Evolutionary conservation across 441 rosid species (phyloP), one percentile per base, ranked within the genome.

Genomic region (Erodium moschatum): DNA sequence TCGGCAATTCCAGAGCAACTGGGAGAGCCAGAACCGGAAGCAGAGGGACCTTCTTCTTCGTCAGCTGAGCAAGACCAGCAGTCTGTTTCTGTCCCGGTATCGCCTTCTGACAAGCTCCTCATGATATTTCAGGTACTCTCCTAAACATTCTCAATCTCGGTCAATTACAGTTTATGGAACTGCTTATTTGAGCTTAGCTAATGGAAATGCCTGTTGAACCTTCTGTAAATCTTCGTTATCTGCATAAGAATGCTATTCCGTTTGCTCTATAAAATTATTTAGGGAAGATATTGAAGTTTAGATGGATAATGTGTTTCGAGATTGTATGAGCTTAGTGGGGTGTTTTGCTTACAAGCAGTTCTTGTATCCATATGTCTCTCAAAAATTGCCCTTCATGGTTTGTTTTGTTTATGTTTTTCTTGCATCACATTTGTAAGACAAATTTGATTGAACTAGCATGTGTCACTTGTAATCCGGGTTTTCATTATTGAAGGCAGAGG

Each of bases 51-150:
- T 44, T 67, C 65, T 20, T 56, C 48, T 66, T 71, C 68, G 60
- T 71, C 29, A 44, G 71, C 56, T 56, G 40, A 73, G 27, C 81
- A 73, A 60, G 86, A 74, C 50, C 89, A 86, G 68, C 90, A 80
- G 75, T 73, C 88, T 10, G 95, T 88, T 68, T 83, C 90, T 61
- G 89, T 89, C 27, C 89, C 96, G 65, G 93, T 93, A 72, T 91
- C 98, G 72, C 84, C 98, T 79, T 85, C 96, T n/a, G 97, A 89
- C 79, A 83, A 79, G 72, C 95, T 93, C 76, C 21, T 52, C 60
- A 6, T 52, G 46, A 40, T 7, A 6, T 40, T 40, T 40, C 46
- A 40, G 46, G 46, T 40, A 40, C 46, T 40, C 11, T 40, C 12
- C 1, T 8, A 9, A 9, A 40, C 46, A 40, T 40, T 40, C 46